Evolutionary conservation across 1,139 yeast species (phyloP).

Genomic region (Geotrichum restrictum): DNA sequence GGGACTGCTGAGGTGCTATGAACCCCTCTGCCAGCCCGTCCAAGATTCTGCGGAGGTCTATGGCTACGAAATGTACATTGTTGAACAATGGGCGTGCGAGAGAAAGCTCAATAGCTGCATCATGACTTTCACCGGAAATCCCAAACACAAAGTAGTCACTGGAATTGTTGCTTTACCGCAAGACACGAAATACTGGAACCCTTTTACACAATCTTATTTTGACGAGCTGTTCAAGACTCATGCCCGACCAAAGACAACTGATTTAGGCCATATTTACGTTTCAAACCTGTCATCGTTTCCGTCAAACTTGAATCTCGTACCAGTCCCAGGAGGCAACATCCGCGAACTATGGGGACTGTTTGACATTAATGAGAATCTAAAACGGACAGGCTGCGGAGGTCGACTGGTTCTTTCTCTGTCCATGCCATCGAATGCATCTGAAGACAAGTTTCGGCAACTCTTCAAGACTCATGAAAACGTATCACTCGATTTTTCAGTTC

Average conservation of each 20-base stretch:
- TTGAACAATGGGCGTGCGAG: constrained; percentile 89
- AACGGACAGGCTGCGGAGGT: constrained; percentile 78
- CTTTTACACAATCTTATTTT: constrained; percentile 53
- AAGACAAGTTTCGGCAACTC: constrained; percentile 75
- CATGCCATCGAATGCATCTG: constrained; percentile 69
- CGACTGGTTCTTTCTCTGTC: constrained; percentile 69
- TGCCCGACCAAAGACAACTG: constrained; percentile 52
- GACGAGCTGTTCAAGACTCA: constrained; percentile 63
- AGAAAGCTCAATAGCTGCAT: constrained; percentile 65
- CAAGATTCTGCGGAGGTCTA: constrained; percentile 25
- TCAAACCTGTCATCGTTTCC: constrained; percentile 80
- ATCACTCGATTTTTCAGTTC: constrained; percentile 63
- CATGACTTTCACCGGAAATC: constrained; percentile 80
- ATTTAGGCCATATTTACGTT: constrained; percentile 61
- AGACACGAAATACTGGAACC: constrained; percentile 55
- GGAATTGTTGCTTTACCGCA: constrained; percentile 58
- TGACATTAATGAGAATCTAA: constrained; percentile 69
- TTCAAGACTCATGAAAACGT: constrained; percentile 54
- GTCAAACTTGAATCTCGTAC: constrained; percentile 65
- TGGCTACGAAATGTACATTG: constrained; percentile 85
- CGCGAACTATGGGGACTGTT: constrained; percentile 50
- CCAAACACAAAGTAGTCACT: constrained; percentile 57
- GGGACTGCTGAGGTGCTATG: constrained; percentile 20
- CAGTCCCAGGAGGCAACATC: constrained; percentile 62
- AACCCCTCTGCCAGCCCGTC: constrained; percentile 24